Evolutionary conservation across 495 filamentous ascomycete species (phyloP), one percentile per base, ranked within the genome.

Genomic region (Massariosphaeria phaeospora): DNA sequence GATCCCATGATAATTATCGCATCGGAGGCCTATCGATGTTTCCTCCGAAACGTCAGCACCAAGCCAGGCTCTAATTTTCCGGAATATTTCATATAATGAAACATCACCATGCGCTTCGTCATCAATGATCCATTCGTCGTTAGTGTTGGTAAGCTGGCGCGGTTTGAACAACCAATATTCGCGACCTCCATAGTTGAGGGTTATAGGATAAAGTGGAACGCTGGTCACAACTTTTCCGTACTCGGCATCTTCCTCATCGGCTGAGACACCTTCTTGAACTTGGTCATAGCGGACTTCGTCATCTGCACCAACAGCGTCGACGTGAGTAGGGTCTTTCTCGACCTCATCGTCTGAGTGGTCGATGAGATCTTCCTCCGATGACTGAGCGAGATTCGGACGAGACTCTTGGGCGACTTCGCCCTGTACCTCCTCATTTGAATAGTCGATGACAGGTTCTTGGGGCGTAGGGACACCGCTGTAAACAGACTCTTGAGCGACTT

Each of bases 101-200:
- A 73, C 20, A 69, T 66, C 24, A 95, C 69, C 13, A 73, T 72
- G 17, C 76, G 64, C 41, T 82, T 76, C 13, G 82, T 74, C 1
- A 85, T 70, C 20, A 74, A 72, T 56, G 46, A 95, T 87, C 61
- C 81, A 94, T 55, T 87, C 81, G 31, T 79, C 75, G 52, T 80
- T 74, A 27, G 20, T 13, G 8, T 46, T 31, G 30, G 11, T n/a
- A n/a, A n/a, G 26, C 17, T 42, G 17, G 26, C 43, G 31, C 13
- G 34, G 35, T 24, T 49, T 42, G 44, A 48, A 56, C 13, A 56
- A 18, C 40, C 41, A 56, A 13, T 42, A 29, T 18, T 56, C 53
- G 4, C 23, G n/a, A 9, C 53, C 44, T 33, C 43, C 35, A 21
- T 56, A 56, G 17, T 42, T 49, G 25, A 56, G 24, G 1, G 50